These are phyloP conservation scores for Asterochloris erici DNA, from an alignment of 139 green algal genomes.

Conservation along the genomic window DNA sequence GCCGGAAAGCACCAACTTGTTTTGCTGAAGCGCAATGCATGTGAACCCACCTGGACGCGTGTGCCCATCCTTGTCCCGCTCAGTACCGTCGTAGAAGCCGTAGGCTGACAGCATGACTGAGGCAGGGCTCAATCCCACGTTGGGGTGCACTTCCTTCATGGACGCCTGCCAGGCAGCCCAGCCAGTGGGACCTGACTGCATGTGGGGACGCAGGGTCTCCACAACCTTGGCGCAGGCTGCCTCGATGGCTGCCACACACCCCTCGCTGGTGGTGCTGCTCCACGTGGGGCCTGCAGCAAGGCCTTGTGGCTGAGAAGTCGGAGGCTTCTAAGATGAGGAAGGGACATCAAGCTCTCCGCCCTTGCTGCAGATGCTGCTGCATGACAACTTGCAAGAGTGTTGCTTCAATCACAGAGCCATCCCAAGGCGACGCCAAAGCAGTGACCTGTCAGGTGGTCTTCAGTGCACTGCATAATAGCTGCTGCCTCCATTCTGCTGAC, in stretches of 20 bases:
- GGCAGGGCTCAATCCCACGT: conserved; percentile 20
- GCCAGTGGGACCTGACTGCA: conserved; percentile 2
- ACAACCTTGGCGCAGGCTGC: conserved; percentile 52
- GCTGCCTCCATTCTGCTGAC: too few relatives aligned
- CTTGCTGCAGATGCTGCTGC: too few relatives aligned
- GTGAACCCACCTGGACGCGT: not conserved
- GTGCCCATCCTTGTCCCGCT: conserved; percentile 2
- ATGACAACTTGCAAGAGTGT: too few relatives aligned
- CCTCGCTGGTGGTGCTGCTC: conserved; percentile 17
- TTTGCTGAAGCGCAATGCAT: not conserved
- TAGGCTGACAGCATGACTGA: conserved; percentile 33
- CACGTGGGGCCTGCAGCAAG: conserved; percentile 15
- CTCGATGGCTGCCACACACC: conserved; percentile 20
- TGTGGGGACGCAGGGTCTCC: conserved; percentile 11
- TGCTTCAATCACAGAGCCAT: too few relatives aligned
- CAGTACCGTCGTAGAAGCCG: conserved; percentile 33
- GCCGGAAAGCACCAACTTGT: too few relatives aligned
- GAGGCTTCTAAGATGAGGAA: too few relatives aligned
- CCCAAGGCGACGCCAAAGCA: too few relatives aligned
- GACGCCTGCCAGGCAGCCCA: conserved; percentile 18
- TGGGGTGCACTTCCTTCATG: conserved; percentile 13
- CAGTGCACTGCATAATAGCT: too few relatives aligned
- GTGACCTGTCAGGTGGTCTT: too few relatives aligned
- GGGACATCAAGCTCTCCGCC: too few relatives aligned
- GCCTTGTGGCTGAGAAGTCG: too few relatives aligned